Conservation (phyloP, 2,329 filamentous ascomycete species). For the Domatiomyces catenatus region DNA sequence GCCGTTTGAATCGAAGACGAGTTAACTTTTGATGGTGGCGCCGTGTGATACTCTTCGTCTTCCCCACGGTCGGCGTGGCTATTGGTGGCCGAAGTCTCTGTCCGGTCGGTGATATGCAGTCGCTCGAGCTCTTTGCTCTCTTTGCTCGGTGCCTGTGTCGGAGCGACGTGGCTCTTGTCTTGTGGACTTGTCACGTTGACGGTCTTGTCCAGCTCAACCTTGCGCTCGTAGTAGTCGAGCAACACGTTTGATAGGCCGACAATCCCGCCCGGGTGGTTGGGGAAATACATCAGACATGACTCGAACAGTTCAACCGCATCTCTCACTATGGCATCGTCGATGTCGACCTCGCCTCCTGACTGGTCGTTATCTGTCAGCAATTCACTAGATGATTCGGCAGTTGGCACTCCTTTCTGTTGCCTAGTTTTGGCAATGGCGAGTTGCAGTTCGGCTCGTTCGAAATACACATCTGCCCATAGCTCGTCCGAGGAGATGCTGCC, state of each 20-base stretch:
- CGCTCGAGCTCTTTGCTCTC: neutral
- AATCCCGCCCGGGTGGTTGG: conserved; percentile 65
- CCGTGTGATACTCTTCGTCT: too few relatives aligned
- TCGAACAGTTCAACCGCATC: conserved; percentile 66
- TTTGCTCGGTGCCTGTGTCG: neutral
- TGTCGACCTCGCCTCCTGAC: conserved; percentile 6
- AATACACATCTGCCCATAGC: conserved; percentile 67
- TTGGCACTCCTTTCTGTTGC: neutral
- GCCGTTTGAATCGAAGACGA: conserved; percentile 19
- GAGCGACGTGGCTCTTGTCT: neutral
- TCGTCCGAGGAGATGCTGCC: conserved; percentile 68
- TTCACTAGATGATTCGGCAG: neutral
- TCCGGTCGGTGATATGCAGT: neutral
- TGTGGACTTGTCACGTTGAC: conserved; percentile 10
- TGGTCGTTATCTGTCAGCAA: neutral
- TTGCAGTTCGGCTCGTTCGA: conserved; percentile 58
- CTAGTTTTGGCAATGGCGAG: conserved; percentile 37
- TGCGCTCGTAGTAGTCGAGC: conserved; percentile 62
- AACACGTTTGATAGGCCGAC: conserved; percentile 73
- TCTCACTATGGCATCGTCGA: conserved; percentile 33
- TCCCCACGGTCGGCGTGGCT: neutral
- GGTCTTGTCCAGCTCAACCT: conserved; percentile 20
- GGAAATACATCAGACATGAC: conserved; percentile 60
- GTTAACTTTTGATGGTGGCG: neutral
- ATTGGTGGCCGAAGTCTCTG: neutral